Conservation (phyloP, 768 basidiomycete genomes). For the Macrolepiota albuminosa region DNA sequence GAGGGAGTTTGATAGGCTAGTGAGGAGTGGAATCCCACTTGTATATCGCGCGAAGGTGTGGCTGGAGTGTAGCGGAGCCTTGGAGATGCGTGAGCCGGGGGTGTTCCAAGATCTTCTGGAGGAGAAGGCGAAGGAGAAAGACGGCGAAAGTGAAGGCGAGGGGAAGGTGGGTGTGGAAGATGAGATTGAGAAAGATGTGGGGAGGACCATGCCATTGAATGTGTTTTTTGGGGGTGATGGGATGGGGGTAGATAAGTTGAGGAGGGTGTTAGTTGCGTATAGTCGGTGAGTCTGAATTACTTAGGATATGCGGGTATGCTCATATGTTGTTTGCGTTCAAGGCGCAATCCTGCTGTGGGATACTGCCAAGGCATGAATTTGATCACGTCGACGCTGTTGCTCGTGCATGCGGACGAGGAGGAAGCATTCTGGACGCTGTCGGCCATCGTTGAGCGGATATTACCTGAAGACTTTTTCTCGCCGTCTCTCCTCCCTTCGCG, state of each 20-base stretch:
- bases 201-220: constrained; percentile 88
- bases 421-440: constrained; percentile 95
- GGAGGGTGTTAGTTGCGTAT: constrained; percentile 87
- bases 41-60: constrained; percentile 85
- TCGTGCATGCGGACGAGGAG: constrained; percentile 93
- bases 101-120: constrained; percentile 81
- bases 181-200: constrained; percentile 97
- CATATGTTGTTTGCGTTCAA: constrained; percentile 24
- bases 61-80: constrained; percentile 90
- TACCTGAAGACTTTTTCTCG: constrained; percentile 93
- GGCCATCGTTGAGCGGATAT: constrained; percentile 82
- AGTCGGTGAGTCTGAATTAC: constrained; percentile 60
- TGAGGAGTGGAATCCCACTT: constrained; percentile 86
- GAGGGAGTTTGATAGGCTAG: constrained; percentile 72
- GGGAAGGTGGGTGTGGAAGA: constrained; percentile 44
- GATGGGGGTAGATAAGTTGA: constrained; percentile 86
- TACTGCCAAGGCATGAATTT: constrained; percentile 97
- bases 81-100: constrained; percentile 91
- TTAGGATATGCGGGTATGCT: neutral
- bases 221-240: constrained; percentile 98
- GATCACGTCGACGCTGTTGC: constrained; percentile 87
- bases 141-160: constrained; percentile 23
- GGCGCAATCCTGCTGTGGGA: constrained; percentile 88
- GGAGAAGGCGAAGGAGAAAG: constrained; percentile 27
- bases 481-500: constrained; percentile 88